A percentile compares a stretch with the other conserved stretches of the same genome.
phyloP scores from a whole-genome alignment of 306 rosid genomes.

The Nissolia schottii region DNA sequence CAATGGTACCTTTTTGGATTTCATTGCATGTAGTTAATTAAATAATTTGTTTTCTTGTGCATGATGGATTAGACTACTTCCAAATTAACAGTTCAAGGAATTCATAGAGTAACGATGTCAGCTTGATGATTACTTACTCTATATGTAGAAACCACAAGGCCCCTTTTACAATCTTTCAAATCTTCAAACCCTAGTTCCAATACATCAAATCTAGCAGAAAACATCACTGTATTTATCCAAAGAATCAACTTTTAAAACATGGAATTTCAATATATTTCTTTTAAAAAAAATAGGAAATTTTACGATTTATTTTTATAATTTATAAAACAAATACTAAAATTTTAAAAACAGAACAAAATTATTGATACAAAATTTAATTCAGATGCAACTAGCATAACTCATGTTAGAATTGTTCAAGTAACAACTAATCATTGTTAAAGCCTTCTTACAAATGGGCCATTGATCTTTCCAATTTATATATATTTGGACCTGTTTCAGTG shows the following conservation, averaged over 20 bases:
- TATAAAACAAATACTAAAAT: not conserved
- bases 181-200: not conserved
- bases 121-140: not conserved
- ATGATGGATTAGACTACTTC: not conserved
- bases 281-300: not conserved
- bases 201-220: not conserved
- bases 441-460: not conserved
- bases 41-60: not conserved
- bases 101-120: not conserved
- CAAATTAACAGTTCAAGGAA: not conserved
- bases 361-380: not conserved
- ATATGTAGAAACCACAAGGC: not conserved
- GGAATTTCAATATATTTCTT: not conserved
- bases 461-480: not conserved
- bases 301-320: not conserved
- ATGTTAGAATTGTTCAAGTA: not conserved
- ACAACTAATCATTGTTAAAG: not conserved
- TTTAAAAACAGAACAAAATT: not conserved
- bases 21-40: slow-evolving; percentile 6
- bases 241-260: not conserved
- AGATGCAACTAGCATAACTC: not conserved
- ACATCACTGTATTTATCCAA: not conserved
- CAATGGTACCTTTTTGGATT: not conserved
- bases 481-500: not conserved
- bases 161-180: not conserved